Base-by-base conservation (phyloP, 805 yeast species). In the Myxozyma geophila region DNA sequence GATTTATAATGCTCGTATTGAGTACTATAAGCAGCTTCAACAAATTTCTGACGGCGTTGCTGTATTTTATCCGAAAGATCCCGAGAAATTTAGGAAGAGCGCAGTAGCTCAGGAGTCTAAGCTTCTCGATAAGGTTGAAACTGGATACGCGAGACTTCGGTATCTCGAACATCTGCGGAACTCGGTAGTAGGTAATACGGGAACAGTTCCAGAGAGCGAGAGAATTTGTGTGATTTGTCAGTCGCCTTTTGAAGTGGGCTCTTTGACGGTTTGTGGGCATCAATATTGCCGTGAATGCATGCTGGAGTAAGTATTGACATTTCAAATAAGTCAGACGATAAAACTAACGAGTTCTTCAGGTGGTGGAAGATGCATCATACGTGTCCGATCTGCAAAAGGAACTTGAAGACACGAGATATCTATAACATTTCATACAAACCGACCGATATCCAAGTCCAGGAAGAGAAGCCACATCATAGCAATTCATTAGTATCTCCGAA, bases 181-280 rank as follows among this genome's bases (percentile, higher is more conserved):
- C 13, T 70, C 74, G n/a, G 62, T 64, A 12, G 48, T 54, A 10
- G 57, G 60, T 3, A 54, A 41, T 15, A 67, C 69, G 3, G 76
- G 74, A 7, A 73, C 74, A 7, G 60, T 58, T 17, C 57, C 70
- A 12, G 77, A 76, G 9, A 81, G 80, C 7, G 83, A 80, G 9
- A 73, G 81, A 59, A 75, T 81, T 19, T 95, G 99, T 75, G 82
- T 87, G 39, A 92, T 95, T 64, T 95, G 99, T 74, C 84, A 88
- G 21, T 81, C 86, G 3, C 73, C 83, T 1, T 90, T 92, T 55
- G 79, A 83, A 2, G 79, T 85, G 46, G 99, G 99, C 0, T 82
- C 95, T 0, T 78, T 95, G 60, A 88, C 96, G 0, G 85, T 85
- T 9, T 95, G 99, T 80, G 98, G 98, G 0, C 99, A 95, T 75